Conservation (phyloP, 1,139 yeast genomes). For the Candida freyschussii region DNA sequence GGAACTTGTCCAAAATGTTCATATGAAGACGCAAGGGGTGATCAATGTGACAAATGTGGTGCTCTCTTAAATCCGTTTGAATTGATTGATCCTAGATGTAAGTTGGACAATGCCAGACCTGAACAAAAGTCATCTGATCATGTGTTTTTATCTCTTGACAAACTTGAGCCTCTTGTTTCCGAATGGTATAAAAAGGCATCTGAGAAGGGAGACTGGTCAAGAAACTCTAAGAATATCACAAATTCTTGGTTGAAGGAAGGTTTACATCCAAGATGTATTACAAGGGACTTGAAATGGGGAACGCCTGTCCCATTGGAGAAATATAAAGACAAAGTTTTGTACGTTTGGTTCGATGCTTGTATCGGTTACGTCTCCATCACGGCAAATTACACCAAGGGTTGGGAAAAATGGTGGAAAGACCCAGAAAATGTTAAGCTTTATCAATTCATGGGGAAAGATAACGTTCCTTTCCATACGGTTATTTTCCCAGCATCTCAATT, state of each 20-base stretch:
- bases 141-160: slow-evolving; percentile 76
- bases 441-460: slow-evolving; percentile 99
- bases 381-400: slow-evolving; percentile 80
- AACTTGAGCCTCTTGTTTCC: slow-evolving; percentile 68
- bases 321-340: slow-evolving; percentile 81
- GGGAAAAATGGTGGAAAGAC: slow-evolving; percentile 90
- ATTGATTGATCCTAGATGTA: slow-evolving; percentile 90
- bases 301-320: slow-evolving; percentile 90
- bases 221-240: slow-evolving; percentile 82
- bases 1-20: slow-evolving; percentile 96
- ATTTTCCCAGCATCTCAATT: slow-evolving; percentile 91
- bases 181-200: slow-evolving; percentile 71
- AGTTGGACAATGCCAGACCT: slow-evolving; percentile 80
- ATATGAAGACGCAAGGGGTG: slow-evolving; percentile 97
- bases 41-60: slow-evolving; percentile 98
- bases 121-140: slow-evolving; percentile 79
- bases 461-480: slow-evolving; percentile 97
- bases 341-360: slow-evolving; percentile 98
- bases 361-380: slow-evolving; percentile 96
- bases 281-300: slow-evolving; percentile 97
- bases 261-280: slow-evolving; percentile 88
- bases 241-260: slow-evolving; percentile 94
- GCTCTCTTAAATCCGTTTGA: slow-evolving; percentile 84
- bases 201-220: slow-evolving; percentile 81
- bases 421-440: slow-evolving; percentile 81